Base-by-base conservation (phyloP, 2,329 filamentous ascomycete species). In the Penicillium thymicola region DNA sequence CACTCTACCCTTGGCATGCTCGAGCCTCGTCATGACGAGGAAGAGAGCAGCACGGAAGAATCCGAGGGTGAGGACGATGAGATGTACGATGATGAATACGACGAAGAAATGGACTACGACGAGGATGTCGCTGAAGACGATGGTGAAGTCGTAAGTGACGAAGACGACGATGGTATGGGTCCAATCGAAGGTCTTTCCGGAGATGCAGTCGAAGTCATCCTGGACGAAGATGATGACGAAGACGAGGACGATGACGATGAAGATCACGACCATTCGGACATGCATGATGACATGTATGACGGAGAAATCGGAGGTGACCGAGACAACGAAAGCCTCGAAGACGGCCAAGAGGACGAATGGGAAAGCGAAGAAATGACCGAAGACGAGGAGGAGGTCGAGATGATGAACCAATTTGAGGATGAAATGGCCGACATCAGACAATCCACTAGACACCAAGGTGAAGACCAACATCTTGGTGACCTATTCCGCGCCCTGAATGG, bases 1-100 rank as follows among this genome's bases (percentile, higher is more conserved):
- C 96, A 97, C 73, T 97, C 94, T 2, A 91, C 95, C 1, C 80
- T 99, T 23, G 93, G 94, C 48, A 95, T 97, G 86, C 87, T 97
- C 51, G 94, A 97, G 72, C 88, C 89, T 62, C 85, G 87, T 48
- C 85, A 89, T 56, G 88, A 92, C 56, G 88, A 92, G 58, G 88
- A 90, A 59, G 90, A 93, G 61, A 92, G 90, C 48, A 91, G 89
- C 34, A 89, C 90, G 32, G 87, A 86, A 59, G 79, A 78, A 44
- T 80, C 80, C 14, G 83, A 82, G 16, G 88, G 87, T 57, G 91
- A 92, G 45, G 89, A 92, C 54, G 90, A 93, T 65, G 91, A 94
- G 66, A 94, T 96, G 89, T 96, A 96, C 49, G 92, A 94, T 58
- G 90, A 92, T 53, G 90, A 90, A 58, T 93, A 91, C 65, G 91